Conservation (phyloP, 2,329 filamentous ascomycete species). For the Colletotrichum incanum region DNA sequence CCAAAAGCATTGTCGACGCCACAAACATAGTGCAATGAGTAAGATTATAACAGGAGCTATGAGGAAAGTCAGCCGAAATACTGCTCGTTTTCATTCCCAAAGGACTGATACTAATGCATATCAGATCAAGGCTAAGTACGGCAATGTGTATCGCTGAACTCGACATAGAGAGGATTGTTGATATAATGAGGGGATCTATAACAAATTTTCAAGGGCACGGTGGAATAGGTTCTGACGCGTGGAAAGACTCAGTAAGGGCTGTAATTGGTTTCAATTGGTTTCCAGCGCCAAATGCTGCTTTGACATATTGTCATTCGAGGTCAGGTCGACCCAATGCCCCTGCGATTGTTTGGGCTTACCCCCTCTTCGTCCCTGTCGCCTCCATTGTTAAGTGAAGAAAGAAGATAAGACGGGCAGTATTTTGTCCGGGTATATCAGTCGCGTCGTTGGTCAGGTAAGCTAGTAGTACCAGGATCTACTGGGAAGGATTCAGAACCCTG, state of each 20-base stretch:
- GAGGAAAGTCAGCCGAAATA: constrained; percentile 29
- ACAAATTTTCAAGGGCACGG: too few species aligned
- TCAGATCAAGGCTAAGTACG: constrained; percentile 48
- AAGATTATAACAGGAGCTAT: constrained; percentile 50
- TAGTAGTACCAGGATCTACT: background rate
- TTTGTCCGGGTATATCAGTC: background rate
- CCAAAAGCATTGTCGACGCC: too few species aligned
- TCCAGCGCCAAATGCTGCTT: too few species aligned
- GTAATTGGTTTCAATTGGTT: too few species aligned
- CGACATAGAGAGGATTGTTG: constrained; percentile 45
- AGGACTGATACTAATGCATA: constrained; percentile 35
- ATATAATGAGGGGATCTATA: too few species aligned
- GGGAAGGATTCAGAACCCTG: background rate
- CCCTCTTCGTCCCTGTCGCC: too few species aligned
- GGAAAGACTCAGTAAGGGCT: constrained; percentile 27
- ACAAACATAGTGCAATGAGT: too few species aligned
- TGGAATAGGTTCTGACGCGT: too few species aligned
- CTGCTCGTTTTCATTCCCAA: constrained; percentile 43
- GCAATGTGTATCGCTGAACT: constrained; percentile 48
- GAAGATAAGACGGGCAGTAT: background rate
- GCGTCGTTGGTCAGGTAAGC: background rate
- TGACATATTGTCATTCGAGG: too few species aligned
- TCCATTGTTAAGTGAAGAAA: too few species aligned
- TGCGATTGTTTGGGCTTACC: too few species aligned
- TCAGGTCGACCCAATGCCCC: too few species aligned